These are phyloP conservation scores for Solanum habrochaites DNA, from an alignment of 257 asterid genomes.

Conservation along the genomic window DNA sequence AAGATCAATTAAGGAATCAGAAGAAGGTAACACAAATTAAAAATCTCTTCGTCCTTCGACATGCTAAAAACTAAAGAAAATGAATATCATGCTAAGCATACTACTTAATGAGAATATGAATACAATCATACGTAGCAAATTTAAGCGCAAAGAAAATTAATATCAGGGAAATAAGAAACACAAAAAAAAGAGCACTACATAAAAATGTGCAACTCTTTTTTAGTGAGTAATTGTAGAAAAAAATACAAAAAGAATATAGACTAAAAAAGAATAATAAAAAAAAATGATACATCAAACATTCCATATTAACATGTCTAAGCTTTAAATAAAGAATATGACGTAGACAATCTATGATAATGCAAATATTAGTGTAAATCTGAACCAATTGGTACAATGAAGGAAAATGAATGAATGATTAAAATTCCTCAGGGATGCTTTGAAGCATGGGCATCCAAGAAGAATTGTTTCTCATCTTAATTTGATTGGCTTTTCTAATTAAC, in stretches of 20 bases:
- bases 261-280: neutral
- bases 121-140: neutral
- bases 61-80: neutral
- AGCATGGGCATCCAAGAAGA: neutral
- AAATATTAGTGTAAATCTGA: neutral
- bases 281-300: neutral
- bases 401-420: neutral
- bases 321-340: neutral
- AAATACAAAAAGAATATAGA: neutral
- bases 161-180: neutral
- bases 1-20: neutral
- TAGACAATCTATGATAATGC: neutral
- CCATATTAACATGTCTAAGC: fast-evolving
- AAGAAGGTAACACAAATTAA: neutral
- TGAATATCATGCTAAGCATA: neutral
- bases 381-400: fast-evolving
- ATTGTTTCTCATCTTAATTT: neutral
- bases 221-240: neutral
- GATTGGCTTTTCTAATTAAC: neutral
- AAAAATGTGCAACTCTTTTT: neutral
- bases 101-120: neutral
- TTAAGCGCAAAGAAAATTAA: neutral
- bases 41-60: neutral
- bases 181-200: neutral
- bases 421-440: neutral